phyloP scores from a whole-genome alignment of 1,284 basidiomycete species.

The Thecaphora frezii region DNA sequence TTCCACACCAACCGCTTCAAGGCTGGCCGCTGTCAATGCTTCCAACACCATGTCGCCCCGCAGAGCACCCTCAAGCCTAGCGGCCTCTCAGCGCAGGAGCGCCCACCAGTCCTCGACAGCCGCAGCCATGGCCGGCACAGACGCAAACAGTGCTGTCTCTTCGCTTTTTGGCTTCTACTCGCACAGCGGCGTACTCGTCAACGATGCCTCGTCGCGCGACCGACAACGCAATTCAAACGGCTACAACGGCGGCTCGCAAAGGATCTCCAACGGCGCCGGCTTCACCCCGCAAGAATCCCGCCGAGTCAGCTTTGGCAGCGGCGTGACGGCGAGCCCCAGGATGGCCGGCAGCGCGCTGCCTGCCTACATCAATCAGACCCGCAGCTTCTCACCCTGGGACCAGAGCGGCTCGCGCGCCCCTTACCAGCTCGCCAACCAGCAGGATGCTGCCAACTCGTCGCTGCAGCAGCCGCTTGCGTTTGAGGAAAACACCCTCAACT shows the following conservation, averaged over 20 bases:
- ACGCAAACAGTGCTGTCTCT: slow-evolving; percentile 8
- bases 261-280: too few relatives aligned
- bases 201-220: too few relatives aligned
- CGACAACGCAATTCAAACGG: too few relatives aligned
- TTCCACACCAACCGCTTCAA: too few relatives aligned
- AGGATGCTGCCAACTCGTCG: neutral
- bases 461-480: slow-evolving; percentile 27
- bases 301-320: neutral
- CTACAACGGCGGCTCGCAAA: too few relatives aligned
- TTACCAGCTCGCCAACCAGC: neutral
- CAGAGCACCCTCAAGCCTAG: slow-evolving; percentile 4
- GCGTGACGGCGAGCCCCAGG: neutral
- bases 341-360: neutral
- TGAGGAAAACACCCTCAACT: slow-evolving; percentile 44
- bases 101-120: slow-evolving; percentile 4
- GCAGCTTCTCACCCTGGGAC: neutral
- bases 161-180: slow-evolving; percentile 37
- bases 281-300: neutral
- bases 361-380: neutral
- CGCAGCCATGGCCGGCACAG: slow-evolving; percentile 11
- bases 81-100: neutral
- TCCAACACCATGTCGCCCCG: neutral
- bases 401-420: too few relatives aligned
- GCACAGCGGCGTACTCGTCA: slow-evolving; percentile 6
- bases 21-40: too few relatives aligned